Evolutionary conservation across 495 filamentous ascomycete genomes (phyloP), one percentile per base, ranked within the genome.

Genomic region (Podospora bellae-mahoneyi): DNA sequence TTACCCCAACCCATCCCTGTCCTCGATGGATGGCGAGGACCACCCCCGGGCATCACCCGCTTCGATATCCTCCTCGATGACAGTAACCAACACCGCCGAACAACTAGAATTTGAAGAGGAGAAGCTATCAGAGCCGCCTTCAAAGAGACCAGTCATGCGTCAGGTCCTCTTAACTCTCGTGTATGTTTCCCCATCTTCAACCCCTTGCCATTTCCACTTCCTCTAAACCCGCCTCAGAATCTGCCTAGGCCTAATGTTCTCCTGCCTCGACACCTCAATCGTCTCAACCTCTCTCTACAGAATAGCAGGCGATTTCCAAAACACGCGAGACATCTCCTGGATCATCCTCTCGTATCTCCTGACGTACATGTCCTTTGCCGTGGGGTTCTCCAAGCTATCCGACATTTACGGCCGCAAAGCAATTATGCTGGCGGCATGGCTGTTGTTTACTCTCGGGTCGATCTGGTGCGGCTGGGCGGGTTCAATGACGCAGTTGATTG

Each of bases 181-280:
- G 68, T 69, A 71, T 55, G 64, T 5, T 18, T n/a, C 59, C 63
- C 26, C 64, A 10, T 66, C 63, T 30, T 64, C 39, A 10, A 10
- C 39, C 9, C 9, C 39, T 48, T 48, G 2, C 39, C 39, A 5
- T 16, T 0, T 16, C 6, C 39, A n/a, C 23, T 26, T 10, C 20
- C 55, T n/a, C 27, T 27, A 44, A 30, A 67, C 18, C 30, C 56
- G 56, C 27, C 0, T 18, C 68, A 89, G 86, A 39, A 78, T 89
- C 54, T 76, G 84, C 34, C 70, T 85, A 19, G 81, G 82, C 20
- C 83, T 90, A 44, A 83, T 89, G 30, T 84, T 90, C 26, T 84
- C 85, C 16, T 87, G 84, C 62, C 71, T 90, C 13, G 88, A 90
- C 65, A 83, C 84, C n/a, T 86, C 87, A 0, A 89, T 89, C 61